Percentiles rank a stretch among this genome's conserved stretches.
Evolutionary conservation across 192 early-diverging fungal species (phyloP).

Genomic region (Chytriomyces sp.): DNA sequence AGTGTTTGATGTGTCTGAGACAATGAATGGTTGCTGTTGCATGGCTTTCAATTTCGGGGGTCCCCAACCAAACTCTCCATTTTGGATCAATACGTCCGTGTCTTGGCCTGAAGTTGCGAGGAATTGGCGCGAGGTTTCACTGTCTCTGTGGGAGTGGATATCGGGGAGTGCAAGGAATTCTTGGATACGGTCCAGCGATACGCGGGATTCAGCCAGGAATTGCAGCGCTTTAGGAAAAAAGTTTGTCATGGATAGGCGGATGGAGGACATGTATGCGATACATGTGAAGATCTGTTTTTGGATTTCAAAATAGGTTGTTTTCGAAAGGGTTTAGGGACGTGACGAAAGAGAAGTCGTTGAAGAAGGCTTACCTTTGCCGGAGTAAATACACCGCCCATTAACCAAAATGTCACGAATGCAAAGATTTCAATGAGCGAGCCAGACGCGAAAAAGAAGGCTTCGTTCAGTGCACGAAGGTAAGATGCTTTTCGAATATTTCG

Average conservation of each 20-base stretch:
- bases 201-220: constrained; percentile 41
- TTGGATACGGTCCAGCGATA: constrained; percentile 51
- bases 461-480: constrained; percentile 51
- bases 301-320: no score
- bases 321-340: not conserved
- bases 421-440: constrained; percentile 46
- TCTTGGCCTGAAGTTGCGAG: constrained; percentile 22
- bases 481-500: constrained; percentile 40
- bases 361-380: constrained; percentile 41
- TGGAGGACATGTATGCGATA: constrained; percentile 43
- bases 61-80: constrained; percentile 49
- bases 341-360: not conserved
- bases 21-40: not conserved
- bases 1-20: no score
- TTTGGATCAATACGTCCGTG: constrained; percentile 35
- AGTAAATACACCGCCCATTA: constrained; percentile 50
- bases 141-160: constrained; percentile 13
- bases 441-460: constrained; percentile 56
- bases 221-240: constrained; percentile 56
- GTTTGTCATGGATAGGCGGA: constrained; percentile 52
- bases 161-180: constrained; percentile 50
- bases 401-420: constrained; percentile 50
- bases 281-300: constrained; percentile 43
- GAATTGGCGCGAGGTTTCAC: not conserved
- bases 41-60: not conserved